Evolutionary conservation across 164 flowering plant genomes (phyloP).

Genomic region (Brasenia schreberi): DNA sequence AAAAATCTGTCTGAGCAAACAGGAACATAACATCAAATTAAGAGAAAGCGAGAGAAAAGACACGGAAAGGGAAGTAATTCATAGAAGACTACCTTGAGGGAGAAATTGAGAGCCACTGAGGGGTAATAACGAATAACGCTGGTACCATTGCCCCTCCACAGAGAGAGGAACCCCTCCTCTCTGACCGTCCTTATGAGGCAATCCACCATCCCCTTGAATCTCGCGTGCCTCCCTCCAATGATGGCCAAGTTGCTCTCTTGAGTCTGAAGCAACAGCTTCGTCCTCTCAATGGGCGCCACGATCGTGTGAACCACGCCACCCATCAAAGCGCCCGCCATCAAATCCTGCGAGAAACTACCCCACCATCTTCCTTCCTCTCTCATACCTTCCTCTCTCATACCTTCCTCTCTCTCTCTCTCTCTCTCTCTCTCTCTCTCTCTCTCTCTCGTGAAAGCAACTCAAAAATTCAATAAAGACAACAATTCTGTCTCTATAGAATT

Average conservation of each 20-base stretch:
- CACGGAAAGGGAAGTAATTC: neutral
- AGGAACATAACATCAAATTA: no score
- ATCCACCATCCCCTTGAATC: slow-evolving; percentile 92
- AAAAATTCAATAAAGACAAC: no score
- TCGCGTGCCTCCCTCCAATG: slow-evolving; percentile 37
- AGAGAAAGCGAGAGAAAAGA: neutral
- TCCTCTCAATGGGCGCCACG: slow-evolving; percentile 91
- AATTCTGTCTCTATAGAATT: no score
- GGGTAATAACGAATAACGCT: slow-evolving; percentile 90
- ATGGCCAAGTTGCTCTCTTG: slow-evolving; percentile 90
- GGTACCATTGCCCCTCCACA: slow-evolving; percentile 96
- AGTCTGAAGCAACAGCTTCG: slow-evolving; percentile 86
- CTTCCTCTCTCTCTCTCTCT: neutral
- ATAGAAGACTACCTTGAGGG: slow-evolving; percentile 63
- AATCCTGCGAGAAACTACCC: slow-evolving; percentile 53
- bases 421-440: no score
- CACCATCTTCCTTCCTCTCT: slow-evolving; percentile 13
- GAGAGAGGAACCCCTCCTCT: slow-evolving; percentile 81
- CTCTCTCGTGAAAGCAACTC: no score
- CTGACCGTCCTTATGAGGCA: slow-evolving; percentile 54
- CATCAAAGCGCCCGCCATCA: slow-evolving; percentile 82
- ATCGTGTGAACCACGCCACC: slow-evolving; percentile 94
- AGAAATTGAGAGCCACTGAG: slow-evolving; percentile 95
- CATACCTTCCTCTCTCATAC: slow-evolving; percentile 1
- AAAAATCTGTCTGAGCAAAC: no score